Evolutionary conservation across 2,329 filamentous ascomycete species (phyloP).

Genomic region (Septoria petroselini): DNA sequence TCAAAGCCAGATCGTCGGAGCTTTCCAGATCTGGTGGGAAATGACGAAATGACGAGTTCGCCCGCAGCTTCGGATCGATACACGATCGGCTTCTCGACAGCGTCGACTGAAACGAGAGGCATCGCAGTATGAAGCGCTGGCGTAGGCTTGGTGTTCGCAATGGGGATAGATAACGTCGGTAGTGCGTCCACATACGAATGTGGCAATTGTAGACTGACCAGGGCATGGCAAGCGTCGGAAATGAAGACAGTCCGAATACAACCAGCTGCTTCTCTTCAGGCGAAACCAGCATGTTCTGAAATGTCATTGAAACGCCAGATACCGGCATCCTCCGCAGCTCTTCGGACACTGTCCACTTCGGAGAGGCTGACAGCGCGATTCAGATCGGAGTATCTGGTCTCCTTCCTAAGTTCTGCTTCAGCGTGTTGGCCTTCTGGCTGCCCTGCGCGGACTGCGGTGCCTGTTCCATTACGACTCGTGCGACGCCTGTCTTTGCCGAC

Average conservation of each 20-base stretch:
- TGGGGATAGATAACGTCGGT: conserved; percentile 1
- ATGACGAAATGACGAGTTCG: conserved; percentile 2
- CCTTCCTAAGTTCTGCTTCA: conserved; percentile 36
- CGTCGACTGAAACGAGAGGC: conserved; percentile 6
- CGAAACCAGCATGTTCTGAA: conserved; percentile 57
- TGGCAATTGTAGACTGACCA: not conserved
- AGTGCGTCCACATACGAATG: conserved; percentile 9
- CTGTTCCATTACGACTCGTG: conserved; percentile 26
- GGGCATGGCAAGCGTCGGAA: conserved; percentile 5
- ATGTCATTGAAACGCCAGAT: conserved; percentile 76
- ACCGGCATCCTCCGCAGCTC: conserved; percentile 67
- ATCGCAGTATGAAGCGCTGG: not conserved
- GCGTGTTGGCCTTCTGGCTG: conserved; percentile 35
- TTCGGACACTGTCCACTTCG: conserved; percentile 64
- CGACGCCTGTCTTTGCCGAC: conserved; percentile 65
- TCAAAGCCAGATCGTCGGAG: not conserved
- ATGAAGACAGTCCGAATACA: conserved; percentile 3
- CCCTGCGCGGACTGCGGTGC: conserved; percentile 31
- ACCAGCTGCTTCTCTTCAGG: conserved; percentile 34
- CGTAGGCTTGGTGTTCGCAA: not conserved
- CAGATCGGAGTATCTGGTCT: conserved; percentile 70
- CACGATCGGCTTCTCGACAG: not conserved
- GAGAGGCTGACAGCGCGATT: conserved; percentile 65
- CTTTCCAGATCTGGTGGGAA: conserved; percentile 17
- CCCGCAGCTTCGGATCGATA: conserved; percentile 9